A percentile compares a stretch with the other conserved stretches of the same genome.
phyloP scores from a whole-genome alignment of 2,329 filamentous ascomycete species.

The Apiospora koreana region DNA sequence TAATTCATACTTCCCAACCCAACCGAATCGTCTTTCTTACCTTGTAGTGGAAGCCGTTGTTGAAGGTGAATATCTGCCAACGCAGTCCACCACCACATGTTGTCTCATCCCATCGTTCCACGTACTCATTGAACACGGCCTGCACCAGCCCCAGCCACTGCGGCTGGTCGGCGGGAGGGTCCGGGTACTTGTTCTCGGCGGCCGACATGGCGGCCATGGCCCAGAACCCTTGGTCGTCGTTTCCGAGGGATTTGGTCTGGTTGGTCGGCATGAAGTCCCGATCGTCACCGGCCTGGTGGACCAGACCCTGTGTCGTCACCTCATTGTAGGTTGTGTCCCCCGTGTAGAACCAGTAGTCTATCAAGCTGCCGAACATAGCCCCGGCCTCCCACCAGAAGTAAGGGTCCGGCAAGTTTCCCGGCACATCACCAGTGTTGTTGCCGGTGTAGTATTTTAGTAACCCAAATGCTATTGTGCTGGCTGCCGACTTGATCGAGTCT shows the following conservation, averaged over 20 bases:
- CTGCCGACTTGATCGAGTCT: constrained; percentile 50
- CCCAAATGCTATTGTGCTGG: constrained; percentile 34
- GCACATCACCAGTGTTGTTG: constrained; percentile 20
- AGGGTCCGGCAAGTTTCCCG: constrained; percentile 18
- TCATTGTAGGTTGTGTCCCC: constrained; percentile 53
- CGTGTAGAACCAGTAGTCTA: constrained; percentile 32
- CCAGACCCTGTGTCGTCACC: constrained; percentile 43
- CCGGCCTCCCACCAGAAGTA: constrained; percentile 21
- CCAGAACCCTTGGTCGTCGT: constrained; percentile 66
- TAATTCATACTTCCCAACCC: not conserved
- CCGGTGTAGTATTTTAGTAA: constrained; percentile 35
- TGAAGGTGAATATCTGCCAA: constrained; percentile 67
- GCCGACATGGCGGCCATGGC: constrained; percentile 63
- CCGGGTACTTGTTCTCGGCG: constrained; percentile 60
- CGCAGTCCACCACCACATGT: constrained; percentile 63
- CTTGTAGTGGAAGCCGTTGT: constrained; percentile 52
- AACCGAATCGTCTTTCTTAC: too few relatives aligned
- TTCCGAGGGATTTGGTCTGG: constrained; percentile 43
- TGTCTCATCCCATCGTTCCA: constrained; percentile 55
- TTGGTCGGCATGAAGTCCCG: constrained; percentile 48
- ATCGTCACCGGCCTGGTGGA: constrained; percentile 46
- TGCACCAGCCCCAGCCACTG: constrained; percentile 66
- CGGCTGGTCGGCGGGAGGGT: constrained; percentile 48
- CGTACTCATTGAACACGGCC: constrained; percentile 65
- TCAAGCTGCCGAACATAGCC: constrained; percentile 18